Evolutionary conservation across 1,284 basidiomycete species (phyloP).

Genomic region (Cryptococcus deneoformans): DNA sequence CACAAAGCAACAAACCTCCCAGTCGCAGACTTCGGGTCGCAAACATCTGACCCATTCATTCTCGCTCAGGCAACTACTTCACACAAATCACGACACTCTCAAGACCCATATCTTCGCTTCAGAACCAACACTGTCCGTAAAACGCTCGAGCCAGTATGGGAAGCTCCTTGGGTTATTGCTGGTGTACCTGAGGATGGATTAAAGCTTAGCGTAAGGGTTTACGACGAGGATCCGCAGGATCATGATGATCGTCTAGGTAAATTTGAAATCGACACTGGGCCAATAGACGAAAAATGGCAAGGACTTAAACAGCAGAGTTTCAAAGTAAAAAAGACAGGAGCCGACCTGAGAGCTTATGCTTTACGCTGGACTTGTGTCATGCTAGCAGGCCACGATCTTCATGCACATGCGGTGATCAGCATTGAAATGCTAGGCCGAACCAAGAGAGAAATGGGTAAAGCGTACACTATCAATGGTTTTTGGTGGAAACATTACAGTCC

Average conservation of each 20-base stretch:
- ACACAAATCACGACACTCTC: constrained; percentile 27
- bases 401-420: constrained; percentile 30
- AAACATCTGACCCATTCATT: constrained; percentile 53
- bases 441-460: constrained; percentile 41
- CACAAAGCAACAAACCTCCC: constrained; percentile 52
- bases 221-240: constrained; percentile 53
- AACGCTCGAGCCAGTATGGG: constrained; percentile 51
- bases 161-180: constrained; percentile 52
- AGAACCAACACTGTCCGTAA: constrained; percentile 50
- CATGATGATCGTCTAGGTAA: constrained; percentile 54
- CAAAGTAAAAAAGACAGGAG: constrained; percentile 49
- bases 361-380: constrained; percentile 34
- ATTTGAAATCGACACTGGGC: constrained; percentile 30
- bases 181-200: constrained; percentile 52
- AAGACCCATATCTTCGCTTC: constrained; percentile 47
- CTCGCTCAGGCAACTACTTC: constrained; percentile 37
- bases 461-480: constrained; percentile 52
- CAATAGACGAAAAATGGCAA: constrained; percentile 26
- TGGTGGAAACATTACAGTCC: constrained; percentile 44
- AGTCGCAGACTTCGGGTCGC: constrained; percentile 47
- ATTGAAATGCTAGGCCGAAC: constrained; percentile 50
- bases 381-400: constrained; percentile 15
- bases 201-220: constrained; percentile 44
- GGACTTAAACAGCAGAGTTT: constrained; percentile 28
- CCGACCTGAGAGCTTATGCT: constrained; percentile 41